Conservation (phyloP, 1,284 basidiomycete species). For the Caloboletus inedulis region DNA sequence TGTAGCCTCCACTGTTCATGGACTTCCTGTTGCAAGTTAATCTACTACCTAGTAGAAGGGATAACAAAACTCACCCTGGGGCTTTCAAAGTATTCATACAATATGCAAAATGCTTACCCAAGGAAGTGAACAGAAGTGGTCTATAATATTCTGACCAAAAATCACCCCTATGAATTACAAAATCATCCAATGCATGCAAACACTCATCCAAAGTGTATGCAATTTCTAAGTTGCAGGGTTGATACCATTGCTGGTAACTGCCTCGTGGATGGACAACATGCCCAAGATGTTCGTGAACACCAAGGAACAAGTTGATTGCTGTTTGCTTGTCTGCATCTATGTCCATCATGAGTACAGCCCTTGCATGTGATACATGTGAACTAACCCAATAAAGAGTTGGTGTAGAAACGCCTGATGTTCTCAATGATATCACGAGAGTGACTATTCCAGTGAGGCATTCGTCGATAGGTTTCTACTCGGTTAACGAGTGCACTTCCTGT, state of each 20-base stretch:
- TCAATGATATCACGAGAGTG: constrained; percentile 98
- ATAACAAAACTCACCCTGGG: constrained; percentile 55
- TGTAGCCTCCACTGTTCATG: constrained; percentile 61
- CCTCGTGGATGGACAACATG: constrained; percentile 47
- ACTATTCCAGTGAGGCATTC: constrained; percentile 96
- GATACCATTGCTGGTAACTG: constrained; percentile 83
- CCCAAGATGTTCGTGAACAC: constrained; percentile 61
- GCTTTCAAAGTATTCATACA: constrained; percentile 84
- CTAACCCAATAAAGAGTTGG: constrained; percentile 86
- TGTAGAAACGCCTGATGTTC: constrained; percentile 93
- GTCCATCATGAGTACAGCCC: neutral
- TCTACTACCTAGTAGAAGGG: neutral
- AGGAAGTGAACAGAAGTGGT: constrained; percentile 76
- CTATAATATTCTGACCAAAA: constrained; percentile 93
- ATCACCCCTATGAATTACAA: constrained; percentile 59
- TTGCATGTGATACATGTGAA: neutral
- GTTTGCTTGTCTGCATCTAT: constrained; percentile 96
- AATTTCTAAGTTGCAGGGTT: constrained; percentile 63
- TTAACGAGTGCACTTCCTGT: constrained; percentile 97
- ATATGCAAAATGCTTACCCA: constrained; percentile 83
- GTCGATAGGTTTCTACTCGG: constrained; percentile 93
- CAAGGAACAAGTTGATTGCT: constrained; percentile 96
- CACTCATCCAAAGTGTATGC: constrained; percentile 60
- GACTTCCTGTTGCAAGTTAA: constrained; percentile 51
- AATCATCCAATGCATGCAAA: constrained; percentile 50